Evolutionary conservation across 2,329 filamentous ascomycete genomes (phyloP), one percentile per base, ranked within the genome.

Genomic region (Geoglossum cookeanum): DNA sequence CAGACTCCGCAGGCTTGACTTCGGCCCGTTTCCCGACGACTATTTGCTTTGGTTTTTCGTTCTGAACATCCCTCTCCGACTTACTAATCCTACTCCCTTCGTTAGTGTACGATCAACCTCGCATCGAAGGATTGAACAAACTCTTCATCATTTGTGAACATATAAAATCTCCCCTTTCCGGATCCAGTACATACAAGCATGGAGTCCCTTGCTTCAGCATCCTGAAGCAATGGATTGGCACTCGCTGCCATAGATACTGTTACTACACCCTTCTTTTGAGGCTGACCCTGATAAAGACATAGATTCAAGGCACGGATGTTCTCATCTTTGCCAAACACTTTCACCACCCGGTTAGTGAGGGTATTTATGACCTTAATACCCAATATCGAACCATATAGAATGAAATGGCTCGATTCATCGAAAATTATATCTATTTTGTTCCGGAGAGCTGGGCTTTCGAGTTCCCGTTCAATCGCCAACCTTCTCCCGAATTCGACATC

Each of bases 191-290:
- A 78, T 49, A 94, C 78, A 6, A 98, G 75, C 66, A 97, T 91
- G 0, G 94, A 90, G 67, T 98, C 92, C 60, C 90, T 79, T 22
- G 82, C 80, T 70, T 96, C 91, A 1, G 92, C 87, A 73, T 96
- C 90, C 66, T 92, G 87, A 1, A 98, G 78, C 0, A 98, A 77
- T 0, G 94, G 92, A 67, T 98, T 98, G 64, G 80, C 85, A 37
- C 87, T 94, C 0, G 94, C 92, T 1, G 92, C 94, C 92, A 98
- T 98, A 62, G 90, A 90, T 29, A 97, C 85, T 0, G 94, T 98
- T 3, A 92, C 86, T 15, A 97, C 74, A 11, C 85, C 86, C 69
- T 97, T 97, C 71, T 91, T 94, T 68, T 94, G 87, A 0, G 92
- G 92, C 62, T 91, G 86, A 51, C 92, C 94, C 73, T 98, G 94